Percentiles rank a stretch among this genome's conserved stretches.
Conservation (phyloP, 1,139 yeast species). For the Zygosaccharomyces sapae region DNA sequence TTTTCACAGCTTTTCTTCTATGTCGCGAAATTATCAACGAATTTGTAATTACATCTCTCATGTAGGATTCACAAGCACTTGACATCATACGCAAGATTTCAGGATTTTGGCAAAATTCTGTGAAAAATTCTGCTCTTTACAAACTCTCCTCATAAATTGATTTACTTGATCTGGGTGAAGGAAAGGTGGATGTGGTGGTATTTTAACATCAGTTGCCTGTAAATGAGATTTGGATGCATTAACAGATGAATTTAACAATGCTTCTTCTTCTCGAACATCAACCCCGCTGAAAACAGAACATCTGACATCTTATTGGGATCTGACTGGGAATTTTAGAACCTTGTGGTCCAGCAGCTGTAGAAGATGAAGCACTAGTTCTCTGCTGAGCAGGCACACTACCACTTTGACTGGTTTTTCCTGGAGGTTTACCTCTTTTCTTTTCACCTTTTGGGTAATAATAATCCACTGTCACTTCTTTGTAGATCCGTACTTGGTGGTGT, state of each 20-base stretch:
- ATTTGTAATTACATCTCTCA: slow-evolving; percentile 66
- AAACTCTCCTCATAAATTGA: slow-evolving; percentile 54
- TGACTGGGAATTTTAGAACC: slow-evolving; percentile 35
- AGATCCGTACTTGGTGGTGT: slow-evolving; percentile 23
- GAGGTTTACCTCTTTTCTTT: slow-evolving; percentile 40
- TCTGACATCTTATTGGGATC: slow-evolving; percentile 89
- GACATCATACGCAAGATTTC: slow-evolving; percentile 69
- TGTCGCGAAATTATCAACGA: slow-evolving; percentile 78
- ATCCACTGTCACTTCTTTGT: slow-evolving; percentile 10
- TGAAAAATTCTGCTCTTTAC: slow-evolving; percentile 63
- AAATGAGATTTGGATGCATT: slow-evolving; percentile 26
- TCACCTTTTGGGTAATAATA: slow-evolving; percentile 19
- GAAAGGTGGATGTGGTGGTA: slow-evolving; percentile 50
- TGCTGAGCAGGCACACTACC: slow-evolving; percentile 9
- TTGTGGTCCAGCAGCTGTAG: slow-evolving; percentile 13
- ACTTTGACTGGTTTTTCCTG: slow-evolving; percentile 7
- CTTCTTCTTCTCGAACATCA: slow-evolving; percentile 87
- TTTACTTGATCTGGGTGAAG: slow-evolving; percentile 67
- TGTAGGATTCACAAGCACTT: slow-evolving; percentile 80
- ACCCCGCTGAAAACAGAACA: slow-evolving; percentile 94
- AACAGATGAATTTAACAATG: slow-evolving; percentile 41
- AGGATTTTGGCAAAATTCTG: slow-evolving; percentile 52
- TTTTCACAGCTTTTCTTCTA: slow-evolving; percentile 63
- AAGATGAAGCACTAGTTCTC: slow-evolving; percentile 12
- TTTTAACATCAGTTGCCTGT: slow-evolving; percentile 17